Evolutionary conservation across 2,329 filamentous ascomycete species (phyloP), one percentile per base, ranked within the genome.

Genomic region (Anisogramma anomala): DNA sequence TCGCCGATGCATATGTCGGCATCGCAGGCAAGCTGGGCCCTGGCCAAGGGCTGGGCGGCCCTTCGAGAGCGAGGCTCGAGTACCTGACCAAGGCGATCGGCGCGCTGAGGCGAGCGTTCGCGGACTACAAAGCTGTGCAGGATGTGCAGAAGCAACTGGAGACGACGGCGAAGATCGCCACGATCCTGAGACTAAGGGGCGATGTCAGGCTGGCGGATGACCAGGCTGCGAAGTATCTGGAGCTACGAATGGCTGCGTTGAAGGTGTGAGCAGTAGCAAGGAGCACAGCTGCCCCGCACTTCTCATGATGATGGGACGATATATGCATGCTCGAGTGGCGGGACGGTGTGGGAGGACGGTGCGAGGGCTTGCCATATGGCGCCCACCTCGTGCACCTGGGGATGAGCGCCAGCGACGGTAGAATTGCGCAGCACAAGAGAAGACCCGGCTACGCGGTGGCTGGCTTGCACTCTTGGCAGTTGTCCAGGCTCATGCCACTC

Each of bases 1-100:
- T 93, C 3, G 83, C 76, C 0, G 86, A 94, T 55, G 80, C 84
- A 0, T 75, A 80, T 51, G 82, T 94, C 66, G 87, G 87, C 0
- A 62, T 84, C 47, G 85, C 84, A 0, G 81, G 84, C 26, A 54
- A 65, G 51, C 60, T 57, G 49, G 53, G 32, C 14, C 20, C 23
- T 10, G 25, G 32, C 8, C 33, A 32, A 5, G 32, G 34, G 19
- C 7, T 27, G 9, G 36, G 22, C 13, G 19, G 58, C 53, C 27
- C 3, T 20, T 65, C 66, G 4, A 59, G 59, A 6, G 65, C 65
- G 50, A 63, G 69, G 39, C 68, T 67, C 27, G 74, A 79, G 53
- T 68, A 71, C 49, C 58, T 84, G 52, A 71, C 68, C 6, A 66
- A 68, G 40, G 79, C 77, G 0, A 55, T 76, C 39, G 68, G 69